Conservation (phyloP, 2,329 filamentous ascomycete genomes). For the Didymella glomerata region DNA sequence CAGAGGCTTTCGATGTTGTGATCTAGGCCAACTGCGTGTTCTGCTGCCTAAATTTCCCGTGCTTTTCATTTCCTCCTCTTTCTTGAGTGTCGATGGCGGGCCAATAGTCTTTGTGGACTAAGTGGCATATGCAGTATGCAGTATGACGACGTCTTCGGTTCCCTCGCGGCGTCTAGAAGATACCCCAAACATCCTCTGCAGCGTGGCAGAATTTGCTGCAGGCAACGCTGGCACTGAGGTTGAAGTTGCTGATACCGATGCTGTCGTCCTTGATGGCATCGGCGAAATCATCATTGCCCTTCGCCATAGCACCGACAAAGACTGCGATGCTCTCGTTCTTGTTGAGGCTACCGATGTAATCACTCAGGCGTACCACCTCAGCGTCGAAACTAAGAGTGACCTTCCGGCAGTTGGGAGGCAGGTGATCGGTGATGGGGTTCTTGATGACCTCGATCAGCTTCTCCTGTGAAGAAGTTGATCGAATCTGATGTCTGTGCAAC, state of each 20-base stretch:
- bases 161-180: constrained; percentile 68
- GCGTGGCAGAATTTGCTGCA: constrained; percentile 99
- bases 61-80: constrained; percentile 34
- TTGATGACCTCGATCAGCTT: constrained; percentile 97
- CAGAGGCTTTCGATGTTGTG: constrained; percentile 72
- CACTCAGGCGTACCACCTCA: constrained; percentile 82
- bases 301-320: constrained; percentile 98
- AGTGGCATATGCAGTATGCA: constrained; percentile 38
- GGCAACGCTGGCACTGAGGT: constrained; percentile 93
- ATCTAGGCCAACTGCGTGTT: constrained; percentile 62
- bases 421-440: constrained; percentile 96
- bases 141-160: constrained; percentile 28
- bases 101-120: constrained; percentile 36
- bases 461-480: constrained; percentile 95
- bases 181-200: constrained; percentile 94
- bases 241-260: constrained; percentile 98
- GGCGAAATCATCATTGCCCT: constrained; percentile 94
- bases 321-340: constrained; percentile 94
- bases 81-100: constrained; percentile 27
- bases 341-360: constrained; percentile 83
- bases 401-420: constrained; percentile 97
- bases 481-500: constrained; percentile 92
- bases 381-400: constrained; percentile 96
- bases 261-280: constrained; percentile 95
- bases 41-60: constrained; percentile 42